Conservation (phyloP, 2,329 filamentous ascomycete genomes). For the Colletotrichum orchidophilum region DNA sequence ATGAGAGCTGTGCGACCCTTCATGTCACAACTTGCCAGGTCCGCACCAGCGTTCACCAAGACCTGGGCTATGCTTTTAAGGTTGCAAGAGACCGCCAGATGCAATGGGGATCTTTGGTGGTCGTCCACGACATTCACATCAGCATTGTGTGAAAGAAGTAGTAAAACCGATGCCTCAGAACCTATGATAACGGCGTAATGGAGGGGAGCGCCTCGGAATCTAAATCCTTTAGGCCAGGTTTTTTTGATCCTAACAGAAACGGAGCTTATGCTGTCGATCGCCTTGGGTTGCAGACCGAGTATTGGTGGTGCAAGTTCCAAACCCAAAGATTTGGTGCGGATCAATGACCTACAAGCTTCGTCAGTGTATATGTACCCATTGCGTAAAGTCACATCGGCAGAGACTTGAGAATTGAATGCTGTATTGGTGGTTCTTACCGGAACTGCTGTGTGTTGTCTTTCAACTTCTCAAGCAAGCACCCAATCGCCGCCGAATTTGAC, state of each 20-base stretch:
- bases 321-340: too few species aligned
- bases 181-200: neutral
- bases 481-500: neutral
- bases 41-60: neutral
- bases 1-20: neutral
- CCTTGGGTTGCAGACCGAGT: too few species aligned
- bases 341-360: too few species aligned
- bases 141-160: neutral
- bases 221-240: neutral
- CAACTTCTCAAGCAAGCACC: neutral
- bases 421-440: too few species aligned
- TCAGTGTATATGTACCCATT: too few species aligned
- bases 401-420: too few species aligned
- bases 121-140: neutral
- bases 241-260: neutral
- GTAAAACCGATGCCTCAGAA: neutral
- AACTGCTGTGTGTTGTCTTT: neutral
- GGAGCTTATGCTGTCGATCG: neutral
- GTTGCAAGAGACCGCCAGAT: neutral
- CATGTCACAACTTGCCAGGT: neutral
- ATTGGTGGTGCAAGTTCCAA: too few species aligned
- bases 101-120: neutral
- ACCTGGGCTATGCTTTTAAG: neutral
- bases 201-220: neutral
- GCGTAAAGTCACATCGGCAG: too few species aligned